Percentiles rank a stretch among this genome's conserved stretches.
Conservation (phyloP, 2,329 filamentous ascomycete genomes). For the Cyphellophora attinorum region DNA sequence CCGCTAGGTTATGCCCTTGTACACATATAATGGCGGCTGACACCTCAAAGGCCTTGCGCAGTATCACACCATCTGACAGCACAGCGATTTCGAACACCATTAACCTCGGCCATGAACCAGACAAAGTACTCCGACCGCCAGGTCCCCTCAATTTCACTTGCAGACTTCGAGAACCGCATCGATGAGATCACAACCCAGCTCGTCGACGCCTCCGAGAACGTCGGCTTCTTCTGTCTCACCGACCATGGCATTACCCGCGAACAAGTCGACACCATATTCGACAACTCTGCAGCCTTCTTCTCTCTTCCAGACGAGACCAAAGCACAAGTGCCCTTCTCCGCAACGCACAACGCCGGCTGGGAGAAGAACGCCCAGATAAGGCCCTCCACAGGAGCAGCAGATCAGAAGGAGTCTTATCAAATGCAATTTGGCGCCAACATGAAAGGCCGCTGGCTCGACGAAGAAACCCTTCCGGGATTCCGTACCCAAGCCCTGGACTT, state of each 20-base stretch:
- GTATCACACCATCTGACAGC: no score
- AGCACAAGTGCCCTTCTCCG: constrained; percentile 44
- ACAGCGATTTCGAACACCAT: no score
- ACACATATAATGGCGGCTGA: no score
- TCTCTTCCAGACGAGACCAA: constrained; percentile 42
- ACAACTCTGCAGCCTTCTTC: constrained; percentile 45
- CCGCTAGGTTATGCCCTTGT: no score
- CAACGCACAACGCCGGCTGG: constrained; percentile 48
- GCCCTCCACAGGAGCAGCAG: constrained; percentile 48
- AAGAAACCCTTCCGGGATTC: constrained; percentile 42
- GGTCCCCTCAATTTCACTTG: constrained; percentile 46
- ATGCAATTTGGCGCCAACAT: constrained; percentile 51
- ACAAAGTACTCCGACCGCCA: constrained; percentile 33
- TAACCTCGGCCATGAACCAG: constrained; percentile 20
- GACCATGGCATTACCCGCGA: constrained; percentile 44
- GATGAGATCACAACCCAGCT: constrained; percentile 45
- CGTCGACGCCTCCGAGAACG: constrained; percentile 45
- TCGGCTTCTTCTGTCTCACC: constrained; percentile 51
- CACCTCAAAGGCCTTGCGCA: no score
- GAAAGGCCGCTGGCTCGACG: constrained; percentile 43
- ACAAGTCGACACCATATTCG: constrained; percentile 45
- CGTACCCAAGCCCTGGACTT: constrained; percentile 35
- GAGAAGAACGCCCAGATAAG: constrained; percentile 50
- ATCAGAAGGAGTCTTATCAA: constrained; percentile 55
- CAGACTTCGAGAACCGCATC: constrained; percentile 42